Percentiles rank a stretch among this genome's conserved stretches.
These are phyloP conservation scores for Geotrichum restrictum DNA, from an alignment of 1,139 yeast genomes.

Conservation along the genomic window DNA sequence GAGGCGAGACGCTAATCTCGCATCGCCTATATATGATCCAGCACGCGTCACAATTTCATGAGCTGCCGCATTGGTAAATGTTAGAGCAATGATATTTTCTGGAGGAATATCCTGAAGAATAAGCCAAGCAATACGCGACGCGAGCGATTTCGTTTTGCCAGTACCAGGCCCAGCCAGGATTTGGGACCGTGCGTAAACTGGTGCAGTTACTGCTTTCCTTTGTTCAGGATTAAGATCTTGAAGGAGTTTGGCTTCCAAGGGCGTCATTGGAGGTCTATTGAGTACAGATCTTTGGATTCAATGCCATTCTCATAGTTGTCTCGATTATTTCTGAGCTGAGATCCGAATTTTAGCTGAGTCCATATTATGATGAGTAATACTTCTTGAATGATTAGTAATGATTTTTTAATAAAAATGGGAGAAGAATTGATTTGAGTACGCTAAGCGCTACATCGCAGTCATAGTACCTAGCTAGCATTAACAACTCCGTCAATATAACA, in stretches of 20 bases:
- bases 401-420: neutral
- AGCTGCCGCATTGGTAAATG: slow-evolving; percentile 90
- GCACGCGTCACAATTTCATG: slow-evolving; percentile 71
- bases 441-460: neutral
- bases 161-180: slow-evolving; percentile 92
- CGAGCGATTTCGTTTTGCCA: slow-evolving; percentile 73
- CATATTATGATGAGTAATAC: slow-evolving; percentile 61
- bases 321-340: slow-evolving; percentile 57
- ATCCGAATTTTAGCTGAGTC: slow-evolving; percentile 89
- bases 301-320: neutral
- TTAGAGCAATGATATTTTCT: slow-evolving; percentile 67
- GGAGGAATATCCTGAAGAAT: slow-evolving; percentile 53
- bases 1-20: slow-evolving; percentile 40
- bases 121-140: slow-evolving; percentile 71
- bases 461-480: neutral
- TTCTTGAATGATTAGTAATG: slow-evolving; percentile 35
- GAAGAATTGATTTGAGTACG: neutral
- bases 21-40: slow-evolving; percentile 23
- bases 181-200: slow-evolving; percentile 55
- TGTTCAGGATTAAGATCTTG: slow-evolving; percentile 55
- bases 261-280: neutral
- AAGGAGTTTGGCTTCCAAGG: neutral
- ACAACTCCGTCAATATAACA: neutral
- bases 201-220: slow-evolving; percentile 55
- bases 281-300: neutral